phyloP scores from a whole-genome alignment of 2,329 filamentous ascomycete genomes.

The Neofusicoccum sp. region DNA sequence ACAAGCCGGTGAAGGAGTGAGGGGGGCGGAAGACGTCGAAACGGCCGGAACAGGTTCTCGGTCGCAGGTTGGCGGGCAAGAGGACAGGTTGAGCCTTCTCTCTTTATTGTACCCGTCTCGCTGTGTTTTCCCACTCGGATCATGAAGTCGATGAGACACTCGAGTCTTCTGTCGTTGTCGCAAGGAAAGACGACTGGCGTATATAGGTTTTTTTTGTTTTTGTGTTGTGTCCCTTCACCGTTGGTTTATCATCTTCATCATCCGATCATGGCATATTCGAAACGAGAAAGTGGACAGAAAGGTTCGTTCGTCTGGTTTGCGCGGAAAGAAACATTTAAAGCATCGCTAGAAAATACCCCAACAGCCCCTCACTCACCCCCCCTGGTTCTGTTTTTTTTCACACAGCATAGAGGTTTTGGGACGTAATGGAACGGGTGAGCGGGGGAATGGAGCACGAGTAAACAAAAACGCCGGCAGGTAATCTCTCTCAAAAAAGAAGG shows the following conservation, averaged over 20 bases:
- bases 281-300: not conserved
- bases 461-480: not conserved
- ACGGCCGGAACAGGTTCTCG: conserved; percentile 5
- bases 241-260: not conserved
- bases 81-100: not conserved
- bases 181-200: conserved; percentile 5
- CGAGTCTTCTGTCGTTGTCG: not conserved
- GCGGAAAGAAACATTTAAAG: not conserved
- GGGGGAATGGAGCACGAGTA: not conserved
- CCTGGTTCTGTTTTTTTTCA: not conserved
- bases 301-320: not conserved
- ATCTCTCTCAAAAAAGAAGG: no score
- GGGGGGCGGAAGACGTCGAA: not conserved
- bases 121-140: not conserved
- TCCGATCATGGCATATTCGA: not conserved
- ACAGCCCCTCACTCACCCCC: not conserved
- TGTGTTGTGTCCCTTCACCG: not conserved
- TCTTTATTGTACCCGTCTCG: not conserved
- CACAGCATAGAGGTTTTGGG: not conserved
- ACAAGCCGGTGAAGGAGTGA: conserved; percentile 54
- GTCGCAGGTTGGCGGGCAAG: not conserved
- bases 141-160: not conserved
- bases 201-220: conserved; percentile 3
- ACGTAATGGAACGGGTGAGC: not conserved
- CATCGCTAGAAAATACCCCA: conserved; percentile 12